These are phyloP conservation scores for Spergularia marina DNA, from an alignment of 148 eudicot species.

Conservation along the genomic window DNA sequence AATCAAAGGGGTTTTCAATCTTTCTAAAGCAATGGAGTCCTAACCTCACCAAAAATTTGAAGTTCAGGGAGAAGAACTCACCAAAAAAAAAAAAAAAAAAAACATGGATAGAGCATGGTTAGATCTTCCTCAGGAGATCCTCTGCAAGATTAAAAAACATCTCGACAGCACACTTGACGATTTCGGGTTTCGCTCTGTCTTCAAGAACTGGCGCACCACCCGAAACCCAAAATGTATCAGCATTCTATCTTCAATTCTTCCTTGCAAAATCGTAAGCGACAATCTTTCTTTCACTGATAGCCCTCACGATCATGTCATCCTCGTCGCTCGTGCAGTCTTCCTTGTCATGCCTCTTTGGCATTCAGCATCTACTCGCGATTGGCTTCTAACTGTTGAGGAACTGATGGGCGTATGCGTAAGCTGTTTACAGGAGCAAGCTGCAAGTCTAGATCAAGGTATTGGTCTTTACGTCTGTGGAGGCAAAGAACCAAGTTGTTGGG, in stretches of 20 bases:
- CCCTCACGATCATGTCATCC: not conserved
- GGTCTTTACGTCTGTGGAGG: too few species aligned
- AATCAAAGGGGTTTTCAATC: too few species aligned
- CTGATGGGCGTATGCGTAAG: not conserved
- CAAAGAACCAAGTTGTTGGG: too few species aligned
- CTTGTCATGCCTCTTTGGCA: not conserved
- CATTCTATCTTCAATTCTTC: not conserved
- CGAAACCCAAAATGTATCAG: not conserved
- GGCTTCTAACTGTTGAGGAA: conserved; percentile 12
- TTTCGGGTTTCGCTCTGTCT: conserved; percentile 1
- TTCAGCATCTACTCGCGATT: not conserved
- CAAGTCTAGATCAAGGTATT: too few species aligned
- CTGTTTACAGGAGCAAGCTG: too few species aligned
- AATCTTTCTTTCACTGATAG: conserved; percentile 7
- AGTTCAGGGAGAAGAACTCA: too few species aligned
- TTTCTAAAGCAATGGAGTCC: too few species aligned
- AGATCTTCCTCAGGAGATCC: conserved; percentile 2
- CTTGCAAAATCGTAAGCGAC: not conserved
- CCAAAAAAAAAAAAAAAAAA: not conserved
- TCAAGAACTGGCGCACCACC: conserved; percentile 9
- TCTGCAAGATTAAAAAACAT: not conserved
- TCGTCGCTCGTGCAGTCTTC: conserved; percentile 14
- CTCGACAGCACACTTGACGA: not conserved
- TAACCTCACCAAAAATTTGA: too few species aligned
- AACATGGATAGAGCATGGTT: too few species aligned